These are phyloP conservation scores for Aspergillus ostianus DNA, from an alignment of 495 filamentous ascomycete genomes.

Conservation along the genomic window DNA sequence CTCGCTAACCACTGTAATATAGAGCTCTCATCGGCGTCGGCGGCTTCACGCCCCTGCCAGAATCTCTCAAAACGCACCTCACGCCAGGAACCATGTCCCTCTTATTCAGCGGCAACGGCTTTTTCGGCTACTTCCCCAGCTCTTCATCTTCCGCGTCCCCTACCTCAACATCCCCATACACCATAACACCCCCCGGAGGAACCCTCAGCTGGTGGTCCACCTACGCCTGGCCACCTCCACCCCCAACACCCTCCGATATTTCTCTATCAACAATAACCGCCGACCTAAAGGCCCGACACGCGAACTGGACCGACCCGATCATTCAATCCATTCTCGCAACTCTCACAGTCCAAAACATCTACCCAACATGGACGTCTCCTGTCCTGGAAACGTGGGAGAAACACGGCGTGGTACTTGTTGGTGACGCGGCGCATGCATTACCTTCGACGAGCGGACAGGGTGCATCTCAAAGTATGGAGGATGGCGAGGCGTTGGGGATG, in stretches of 20 bases:
- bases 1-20: not conserved
- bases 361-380: slow-evolving; percentile 52
- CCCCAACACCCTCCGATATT: slow-evolving; percentile 36
- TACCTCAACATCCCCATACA: slow-evolving; percentile 17
- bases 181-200: slow-evolving; percentile 34
- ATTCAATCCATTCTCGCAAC: slow-evolving; percentile 44
- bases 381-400: slow-evolving; percentile 48
- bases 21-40: slow-evolving; percentile 54
- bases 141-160: not conserved
- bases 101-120: slow-evolving; percentile 51
- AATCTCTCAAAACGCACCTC: slow-evolving; percentile 21
- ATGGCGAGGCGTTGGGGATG: slow-evolving; percentile 37
- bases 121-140: slow-evolving; percentile 55
- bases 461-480: slow-evolving; percentile 48
- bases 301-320: slow-evolving; percentile 49
- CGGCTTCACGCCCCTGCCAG: slow-evolving; percentile 44
- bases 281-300: slow-evolving; percentile 46
- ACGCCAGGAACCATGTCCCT: slow-evolving; percentile 50
- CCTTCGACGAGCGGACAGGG: slow-evolving; percentile 48
- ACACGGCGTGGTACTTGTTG: slow-evolving; percentile 38
- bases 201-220: slow-evolving; percentile 50
- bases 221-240: slow-evolving; percentile 33
- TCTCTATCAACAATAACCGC: slow-evolving; percentile 36
- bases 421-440: slow-evolving; percentile 50
- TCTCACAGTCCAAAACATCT: slow-evolving; percentile 44